Evolutionary conservation across 139 green algal species (phyloP).

Genomic region (Volvox africanus): DNA sequence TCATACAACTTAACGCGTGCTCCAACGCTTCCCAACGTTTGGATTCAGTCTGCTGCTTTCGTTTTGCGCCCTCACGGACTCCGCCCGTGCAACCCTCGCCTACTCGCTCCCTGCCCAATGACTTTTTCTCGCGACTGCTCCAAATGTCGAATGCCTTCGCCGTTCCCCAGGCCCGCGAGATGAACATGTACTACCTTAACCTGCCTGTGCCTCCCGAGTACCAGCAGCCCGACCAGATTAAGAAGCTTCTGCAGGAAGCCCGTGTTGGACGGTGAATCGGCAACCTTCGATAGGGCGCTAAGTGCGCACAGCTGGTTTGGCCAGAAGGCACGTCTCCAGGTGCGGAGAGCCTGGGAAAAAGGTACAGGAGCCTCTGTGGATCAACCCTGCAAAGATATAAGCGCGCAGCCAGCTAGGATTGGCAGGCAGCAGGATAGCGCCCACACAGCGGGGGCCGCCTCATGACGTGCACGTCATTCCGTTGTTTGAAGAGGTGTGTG

Average conservation of each 20-base stretch:
- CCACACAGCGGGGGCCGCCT: too few species aligned
- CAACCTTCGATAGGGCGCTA: too few species aligned
- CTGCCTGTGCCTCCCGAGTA: slow-evolving; percentile 59
- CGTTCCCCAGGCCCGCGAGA: slow-evolving; percentile 40
- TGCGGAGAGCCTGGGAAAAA: background rate
- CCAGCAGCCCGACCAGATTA: slow-evolving; percentile 60
- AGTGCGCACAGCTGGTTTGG: background rate
- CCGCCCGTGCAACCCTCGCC: background rate
- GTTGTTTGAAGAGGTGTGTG: too few species aligned
- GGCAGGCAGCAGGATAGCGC: too few species aligned
- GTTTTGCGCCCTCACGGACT: background rate
- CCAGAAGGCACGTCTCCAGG: background rate
- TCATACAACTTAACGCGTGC: too few species aligned
- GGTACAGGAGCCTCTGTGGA: background rate
- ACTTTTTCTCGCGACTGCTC: background rate
- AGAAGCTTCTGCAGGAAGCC: slow-evolving; percentile 45
- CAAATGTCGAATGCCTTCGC: background rate
- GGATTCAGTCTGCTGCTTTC: background rate
- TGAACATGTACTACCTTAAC: slow-evolving; percentile 65
- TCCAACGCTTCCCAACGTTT: too few species aligned
- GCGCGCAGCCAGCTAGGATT: background rate
- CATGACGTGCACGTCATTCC: too few species aligned
- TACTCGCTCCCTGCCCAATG: too few species aligned
- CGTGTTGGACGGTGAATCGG: slow-evolving; percentile 4
- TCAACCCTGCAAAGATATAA: background rate